Evolutionary conservation across 2,329 filamentous ascomycete genomes (phyloP), one percentile per base, ranked within the genome.

Genomic region (Sclerotinia trifoliorum): DNA sequence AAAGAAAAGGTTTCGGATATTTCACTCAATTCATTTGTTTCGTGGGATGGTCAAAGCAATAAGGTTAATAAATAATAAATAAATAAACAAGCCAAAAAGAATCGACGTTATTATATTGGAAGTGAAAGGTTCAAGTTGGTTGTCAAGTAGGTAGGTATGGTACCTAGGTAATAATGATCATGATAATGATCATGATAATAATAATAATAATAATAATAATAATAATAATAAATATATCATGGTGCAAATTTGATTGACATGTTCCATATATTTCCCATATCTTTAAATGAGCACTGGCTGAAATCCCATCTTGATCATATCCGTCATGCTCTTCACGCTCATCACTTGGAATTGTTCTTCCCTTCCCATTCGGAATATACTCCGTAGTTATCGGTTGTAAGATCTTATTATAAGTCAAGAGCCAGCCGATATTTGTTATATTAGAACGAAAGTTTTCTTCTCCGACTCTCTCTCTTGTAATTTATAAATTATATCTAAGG

Each of bases 21-120:
- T 21, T 58, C 21, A 7, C 26, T 58, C n/a, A 21, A 58, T 35
- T 44, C 55, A 58, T 58, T 19, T 60, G 42, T 60, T 60, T 60
- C 39, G 56, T 60, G 24, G 13, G 24, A 46, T 29, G 39, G 56
- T 60, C 56, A 60, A 60, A 60, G 56, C 56, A 60, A 29, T 19
- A 19, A 56, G 7, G 7, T 17, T 35, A 35, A 35, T 35, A 5
- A 35, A 35, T 35, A 7, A 35, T 35, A 35, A 35, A 35, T 35
- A 7, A 6, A 35, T 35, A 35, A 35, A 51, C 15, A 42, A 42
- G 39, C 4, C 56, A 29, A 24, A 44, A 17, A 26, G 24, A 51
- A 54, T 19, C 26, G 13, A 26, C 39, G 17, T 42, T 17, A 42
- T 6, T 32, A 32, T 32, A 6, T 6, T 42, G n/a, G n/a, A n/a